Base-by-base conservation (phyloP, 1,284 basidiomycete genomes). In the Microbotryum saponariae region DNA sequence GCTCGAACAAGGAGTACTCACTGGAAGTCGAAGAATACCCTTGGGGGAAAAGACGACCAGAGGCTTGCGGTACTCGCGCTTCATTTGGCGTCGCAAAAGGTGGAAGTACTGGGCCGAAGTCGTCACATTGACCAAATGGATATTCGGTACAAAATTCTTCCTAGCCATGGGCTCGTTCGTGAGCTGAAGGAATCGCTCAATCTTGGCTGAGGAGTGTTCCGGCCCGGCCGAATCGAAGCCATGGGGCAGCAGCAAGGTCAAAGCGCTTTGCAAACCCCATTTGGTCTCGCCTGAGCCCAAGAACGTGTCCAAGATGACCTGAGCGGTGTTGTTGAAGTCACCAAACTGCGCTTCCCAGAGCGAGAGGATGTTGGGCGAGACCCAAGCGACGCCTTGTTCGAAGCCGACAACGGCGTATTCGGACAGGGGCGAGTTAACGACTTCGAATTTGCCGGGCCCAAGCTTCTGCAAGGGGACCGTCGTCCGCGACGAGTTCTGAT, bases 331-430 rank as follows among this genome's bases (percentile, higher is more conserved):
- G 77, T 88, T 86, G 76, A 93, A 93, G 74, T 92, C 90, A n/a
- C 89, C 89, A 71, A 76, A 84, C 78, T 92, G 90, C 2, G 89
- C 89, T 74, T 94, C 90, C 90, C 90, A 92, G 50, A 93, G 88
- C 0, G 88, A 83, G 54, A 93, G 76, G 37, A 91, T 73, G 62
- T 83, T 81, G 0, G 89, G 89, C 47, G 82, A 79, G 73, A 90
- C 88, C 87, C 89, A 91, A 69, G 87, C 89, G 61, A 87, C 80
- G 1, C 91, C 91, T 66, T 90, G 88, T 73, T 93, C 90, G 66
- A 92, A 93, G 80, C 88, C 73, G 6, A 63, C 21, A 48, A 66
- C 63, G 33, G 67, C 68, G 52, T 70, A 70, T 59, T 73, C 71
- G 12, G 58, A 60, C 25, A 70, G 51, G 9, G 69, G 63, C 10